Conservation (phyloP, 306 rosid genomes). For the Adenanthera pavonina region DNA sequence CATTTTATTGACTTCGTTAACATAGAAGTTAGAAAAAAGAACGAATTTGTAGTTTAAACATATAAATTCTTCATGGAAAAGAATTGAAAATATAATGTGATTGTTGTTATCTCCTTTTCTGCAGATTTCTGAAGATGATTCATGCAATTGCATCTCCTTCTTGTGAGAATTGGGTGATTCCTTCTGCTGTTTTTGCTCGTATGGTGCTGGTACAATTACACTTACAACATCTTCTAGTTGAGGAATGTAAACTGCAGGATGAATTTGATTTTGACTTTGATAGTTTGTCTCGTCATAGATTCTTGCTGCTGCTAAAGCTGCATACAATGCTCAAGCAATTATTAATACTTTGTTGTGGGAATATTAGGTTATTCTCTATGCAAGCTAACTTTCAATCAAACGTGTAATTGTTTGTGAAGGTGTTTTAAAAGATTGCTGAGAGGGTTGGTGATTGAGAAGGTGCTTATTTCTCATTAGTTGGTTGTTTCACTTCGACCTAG, state of each 20-base stretch:
- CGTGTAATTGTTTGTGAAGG: neutral
- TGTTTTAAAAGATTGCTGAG: constrained; percentile 8
- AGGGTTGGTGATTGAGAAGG: neutral
- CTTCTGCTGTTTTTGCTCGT: constrained; percentile 69
- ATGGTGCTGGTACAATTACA: constrained; percentile 62
- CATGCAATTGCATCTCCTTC: constrained; percentile 56
- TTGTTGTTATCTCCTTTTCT: neutral
- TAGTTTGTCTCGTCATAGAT: constrained; percentile 61
- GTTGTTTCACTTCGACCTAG: constrained; percentile 2
- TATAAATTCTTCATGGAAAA: neutral
- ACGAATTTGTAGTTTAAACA: neutral
- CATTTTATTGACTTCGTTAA: neutral
- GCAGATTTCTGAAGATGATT: constrained; percentile 67
- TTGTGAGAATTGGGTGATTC: constrained; percentile 63
- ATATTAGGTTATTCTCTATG: constrained; percentile 59
- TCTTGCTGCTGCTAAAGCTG: constrained; percentile 70
- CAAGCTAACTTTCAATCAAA: constrained; percentile 38
- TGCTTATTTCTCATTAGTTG: constrained; percentile 4
- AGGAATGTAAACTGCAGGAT: constrained; percentile 68
- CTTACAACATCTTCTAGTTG: constrained; percentile 62
- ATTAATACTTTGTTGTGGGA: constrained; percentile 66
- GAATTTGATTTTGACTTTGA: constrained; percentile 64
- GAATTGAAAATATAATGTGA: neutral
- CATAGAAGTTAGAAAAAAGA: neutral
- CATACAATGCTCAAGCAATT: constrained; percentile 64